Conservation (phyloP, 805 yeast genomes). For the Starmerella scarabaei region DNA sequence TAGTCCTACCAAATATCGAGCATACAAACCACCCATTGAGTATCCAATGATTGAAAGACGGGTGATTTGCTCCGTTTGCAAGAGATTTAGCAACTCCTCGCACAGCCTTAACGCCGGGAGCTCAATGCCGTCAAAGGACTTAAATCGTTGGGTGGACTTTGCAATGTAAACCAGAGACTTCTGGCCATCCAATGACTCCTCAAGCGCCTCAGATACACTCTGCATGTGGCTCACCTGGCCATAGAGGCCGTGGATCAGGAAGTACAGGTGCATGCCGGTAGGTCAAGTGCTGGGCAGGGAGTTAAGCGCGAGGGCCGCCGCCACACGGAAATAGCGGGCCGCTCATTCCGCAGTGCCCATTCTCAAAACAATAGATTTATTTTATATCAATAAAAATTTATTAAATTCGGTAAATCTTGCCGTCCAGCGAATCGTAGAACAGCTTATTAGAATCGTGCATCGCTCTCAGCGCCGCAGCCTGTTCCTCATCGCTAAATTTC, state of each 20-base stretch:
- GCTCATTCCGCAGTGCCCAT: too few species aligned
- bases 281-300: too few species aligned
- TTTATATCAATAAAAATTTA: too few species aligned
- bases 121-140: conserved; percentile 73
- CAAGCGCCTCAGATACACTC: conserved; percentile 33
- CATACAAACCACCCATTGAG: conserved; percentile 71
- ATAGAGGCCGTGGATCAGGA: conserved; percentile 32
- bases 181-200: conserved; percentile 31
- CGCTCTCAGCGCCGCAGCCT: conserved; percentile 27
- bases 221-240: conserved; percentile 49
- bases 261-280: conserved; percentile 12
- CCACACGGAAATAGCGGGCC: too few species aligned
- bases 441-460: conserved; percentile 30
- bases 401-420: conserved; percentile 19
- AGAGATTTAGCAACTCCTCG: conserved; percentile 40
- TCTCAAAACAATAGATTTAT: too few species aligned
- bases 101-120: conserved; percentile 48
- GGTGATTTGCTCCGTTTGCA: conserved; percentile 34
- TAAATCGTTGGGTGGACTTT: conserved; percentile 48
- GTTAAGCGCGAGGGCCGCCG: too few species aligned
- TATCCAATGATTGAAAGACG: conserved; percentile 71
- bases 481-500: conserved; percentile 28
- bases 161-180: conserved; percentile 32
- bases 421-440: conserved; percentile 27
- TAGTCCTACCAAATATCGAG: conserved; percentile 65